phyloP scores from a whole-genome alignment of 176 grass and related monocot species.

The Luzula sylvatica region DNA sequence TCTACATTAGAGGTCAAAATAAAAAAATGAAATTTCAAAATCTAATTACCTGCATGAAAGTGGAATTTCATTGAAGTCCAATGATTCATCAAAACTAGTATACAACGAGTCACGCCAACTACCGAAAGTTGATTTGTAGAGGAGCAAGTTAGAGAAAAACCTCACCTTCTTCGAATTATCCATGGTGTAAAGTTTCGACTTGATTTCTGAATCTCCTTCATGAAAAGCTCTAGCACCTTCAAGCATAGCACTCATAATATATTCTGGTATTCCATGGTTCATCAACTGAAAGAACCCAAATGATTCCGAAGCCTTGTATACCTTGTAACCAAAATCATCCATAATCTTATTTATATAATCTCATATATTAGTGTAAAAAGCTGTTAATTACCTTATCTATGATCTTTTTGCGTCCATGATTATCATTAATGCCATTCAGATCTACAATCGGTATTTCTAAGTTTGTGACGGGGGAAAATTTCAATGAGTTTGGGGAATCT shows the following conservation, averaged over 20 bases:
- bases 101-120: constrained; percentile 11
- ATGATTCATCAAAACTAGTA: constrained; percentile 17
- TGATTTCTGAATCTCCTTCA: constrained; percentile 13
- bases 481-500: background rate
- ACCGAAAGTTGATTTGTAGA: constrained; percentile 18
- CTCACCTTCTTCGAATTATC: constrained; percentile 15
- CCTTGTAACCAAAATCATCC: too few relatives aligned
- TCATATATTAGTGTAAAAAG: too few relatives aligned
- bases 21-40: too few relatives aligned
- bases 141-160: constrained; percentile 18
- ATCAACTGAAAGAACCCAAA: constrained; percentile 19
- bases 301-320: constrained; percentile 13
- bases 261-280: constrained; percentile 16
- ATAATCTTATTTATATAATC: too few relatives aligned
- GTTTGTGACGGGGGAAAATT: background rate
- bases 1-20: too few relatives aligned
- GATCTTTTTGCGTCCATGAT: background rate
- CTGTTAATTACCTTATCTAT: constrained; percentile 10
- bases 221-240: constrained; percentile 16
- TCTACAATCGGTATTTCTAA: constrained; percentile 17
- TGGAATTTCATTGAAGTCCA: constrained; percentile 17
- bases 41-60: background rate
- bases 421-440: too few relatives aligned
- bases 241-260: background rate
- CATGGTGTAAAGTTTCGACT: constrained; percentile 18